phyloP scores from a whole-genome alignment of 106 monocot species.

The Xerophyta viscosa region DNA sequence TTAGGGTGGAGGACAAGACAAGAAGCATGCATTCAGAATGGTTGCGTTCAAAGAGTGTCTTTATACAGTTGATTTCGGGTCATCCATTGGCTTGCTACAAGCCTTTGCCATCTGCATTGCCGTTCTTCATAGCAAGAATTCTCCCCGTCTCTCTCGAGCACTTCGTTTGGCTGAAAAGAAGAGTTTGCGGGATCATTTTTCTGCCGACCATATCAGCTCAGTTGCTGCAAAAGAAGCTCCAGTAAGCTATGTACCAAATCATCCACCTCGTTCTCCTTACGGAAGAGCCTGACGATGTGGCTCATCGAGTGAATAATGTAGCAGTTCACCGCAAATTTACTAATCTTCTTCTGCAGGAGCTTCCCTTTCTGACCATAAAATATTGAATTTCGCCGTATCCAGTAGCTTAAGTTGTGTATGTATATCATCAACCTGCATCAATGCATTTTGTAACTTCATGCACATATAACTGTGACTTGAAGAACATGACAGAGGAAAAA shows the following conservation, averaged over 20 bases:
- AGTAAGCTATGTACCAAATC: constrained; percentile 28
- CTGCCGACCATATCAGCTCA: constrained; percentile 2
- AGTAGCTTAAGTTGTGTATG: too few relatives aligned
- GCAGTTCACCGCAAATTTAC: too few relatives aligned
- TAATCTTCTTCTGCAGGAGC: too few relatives aligned
- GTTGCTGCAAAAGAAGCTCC: constrained; percentile 8
- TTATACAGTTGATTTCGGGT: constrained; percentile 58
- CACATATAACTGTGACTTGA: too few relatives aligned
- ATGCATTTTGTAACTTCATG: too few relatives aligned
- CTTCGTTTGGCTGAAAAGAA: constrained; percentile 2
- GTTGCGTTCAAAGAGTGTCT: constrained; percentile 57
- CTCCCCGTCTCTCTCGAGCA: not conserved
- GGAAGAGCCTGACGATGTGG: constrained; percentile 35
- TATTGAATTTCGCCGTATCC: too few relatives aligned
- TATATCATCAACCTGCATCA: too few relatives aligned
- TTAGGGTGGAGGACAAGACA: constrained; percentile 36
- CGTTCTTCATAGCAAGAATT: constrained; percentile 38
- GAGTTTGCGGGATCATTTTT: constrained; percentile 10
- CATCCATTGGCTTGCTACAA: constrained; percentile 59
- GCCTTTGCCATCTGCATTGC: constrained; percentile 75
- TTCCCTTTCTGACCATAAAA: too few relatives aligned
- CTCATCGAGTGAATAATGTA: not conserved
- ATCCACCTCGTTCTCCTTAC: constrained; percentile 54
- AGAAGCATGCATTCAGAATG: constrained; percentile 49
- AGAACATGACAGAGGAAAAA: too few relatives aligned